Conservation (phyloP, 805 yeast species). For the Candida hispaniensis region DNA sequence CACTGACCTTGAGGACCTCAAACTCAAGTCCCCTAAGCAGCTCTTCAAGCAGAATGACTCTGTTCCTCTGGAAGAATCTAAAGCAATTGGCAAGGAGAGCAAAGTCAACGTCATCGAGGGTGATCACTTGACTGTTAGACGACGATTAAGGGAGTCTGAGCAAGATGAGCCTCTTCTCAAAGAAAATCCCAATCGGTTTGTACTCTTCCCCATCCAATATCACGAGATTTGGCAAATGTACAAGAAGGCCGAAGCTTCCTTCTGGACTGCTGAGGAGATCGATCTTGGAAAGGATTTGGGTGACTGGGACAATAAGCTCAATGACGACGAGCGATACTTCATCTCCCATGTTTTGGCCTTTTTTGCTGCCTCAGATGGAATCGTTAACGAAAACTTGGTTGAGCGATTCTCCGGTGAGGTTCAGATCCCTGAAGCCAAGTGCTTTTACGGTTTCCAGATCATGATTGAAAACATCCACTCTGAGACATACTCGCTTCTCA, state of each 20-base stretch:
- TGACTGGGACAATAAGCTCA: constrained; percentile 88
- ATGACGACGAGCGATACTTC: constrained; percentile 85
- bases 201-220: constrained; percentile 90
- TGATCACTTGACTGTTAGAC: constrained; percentile 10
- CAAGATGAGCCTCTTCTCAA: constrained; percentile 71
- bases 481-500: constrained; percentile 89
- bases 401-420: constrained; percentile 97
- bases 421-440: constrained; percentile 94
- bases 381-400: constrained; percentile 93
- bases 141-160: constrained; percentile 12
- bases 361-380: constrained; percentile 98
- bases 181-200: constrained; percentile 83
- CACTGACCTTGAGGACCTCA: constrained; percentile 42
- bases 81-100: constrained; percentile 20
- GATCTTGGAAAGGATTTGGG: constrained; percentile 83
- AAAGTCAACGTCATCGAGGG: constrained; percentile 9
- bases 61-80: constrained; percentile 22
- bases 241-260: constrained; percentile 97
- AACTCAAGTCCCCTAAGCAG: constrained; percentile 35
- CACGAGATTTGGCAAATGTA: constrained; percentile 98
- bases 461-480: constrained; percentile 99
- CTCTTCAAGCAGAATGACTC: constrained; percentile 36
- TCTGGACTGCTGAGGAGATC: constrained; percentile 99
- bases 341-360: constrained; percentile 89
- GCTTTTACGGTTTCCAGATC: constrained; percentile 98